Evolutionary conservation across 2,329 filamentous ascomycete species (phyloP).

Genomic region (Ceratocystis ficicola): DNA sequence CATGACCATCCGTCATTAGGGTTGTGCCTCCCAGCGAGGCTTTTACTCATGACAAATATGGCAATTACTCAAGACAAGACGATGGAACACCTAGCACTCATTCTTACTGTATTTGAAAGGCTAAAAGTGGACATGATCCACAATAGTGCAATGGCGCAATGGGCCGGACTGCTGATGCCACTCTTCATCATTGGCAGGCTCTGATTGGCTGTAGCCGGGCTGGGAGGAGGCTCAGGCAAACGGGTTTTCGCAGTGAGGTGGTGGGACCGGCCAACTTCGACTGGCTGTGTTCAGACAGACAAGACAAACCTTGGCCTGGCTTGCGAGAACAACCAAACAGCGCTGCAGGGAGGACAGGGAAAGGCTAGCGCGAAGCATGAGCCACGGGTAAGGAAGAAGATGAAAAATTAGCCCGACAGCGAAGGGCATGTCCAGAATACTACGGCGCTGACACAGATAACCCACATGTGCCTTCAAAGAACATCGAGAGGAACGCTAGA

Average conservation of each 20-base stretch:
- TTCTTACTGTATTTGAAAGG: not conserved
- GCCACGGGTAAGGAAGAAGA: no score
- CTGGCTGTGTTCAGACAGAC: no score
- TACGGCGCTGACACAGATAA: not conserved
- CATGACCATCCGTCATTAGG: not conserved
- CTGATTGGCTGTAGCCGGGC: not conserved
- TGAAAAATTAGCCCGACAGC: no score
- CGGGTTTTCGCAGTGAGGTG: not conserved
- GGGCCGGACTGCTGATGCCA: constrained; percentile 13
- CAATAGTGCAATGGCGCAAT: constrained; percentile 20
- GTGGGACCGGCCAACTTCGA: not conserved
- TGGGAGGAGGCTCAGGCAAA: not conserved
- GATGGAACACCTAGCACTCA: not conserved
- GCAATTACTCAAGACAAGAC: not conserved
- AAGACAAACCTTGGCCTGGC: no score
- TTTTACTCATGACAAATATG: not conserved
- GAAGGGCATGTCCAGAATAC: not conserved
- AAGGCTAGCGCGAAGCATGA: no score
- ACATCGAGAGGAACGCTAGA: not conserved
- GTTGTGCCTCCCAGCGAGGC: not conserved
- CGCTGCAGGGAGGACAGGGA: no score
- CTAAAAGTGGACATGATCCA: constrained; percentile 7
- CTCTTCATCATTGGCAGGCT: not conserved
- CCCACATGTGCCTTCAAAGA: not conserved
- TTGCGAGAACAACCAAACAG: no score